These are phyloP conservation scores for Phanerochaete sordida DNA, from an alignment of 768 basidiomycete genomes.

Conservation along the genomic window DNA sequence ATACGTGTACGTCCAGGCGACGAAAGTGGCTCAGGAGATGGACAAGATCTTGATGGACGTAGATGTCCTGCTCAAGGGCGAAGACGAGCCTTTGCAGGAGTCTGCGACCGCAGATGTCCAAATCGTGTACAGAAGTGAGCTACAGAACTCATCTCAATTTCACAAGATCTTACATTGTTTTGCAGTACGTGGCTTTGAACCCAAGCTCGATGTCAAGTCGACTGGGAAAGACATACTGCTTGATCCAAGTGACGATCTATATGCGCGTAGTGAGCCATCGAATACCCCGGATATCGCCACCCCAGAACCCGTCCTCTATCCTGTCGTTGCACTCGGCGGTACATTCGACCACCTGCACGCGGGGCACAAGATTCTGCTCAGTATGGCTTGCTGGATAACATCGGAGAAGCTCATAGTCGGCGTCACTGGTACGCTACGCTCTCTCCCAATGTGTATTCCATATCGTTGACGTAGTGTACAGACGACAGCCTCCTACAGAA, in stretches of 20 bases:
- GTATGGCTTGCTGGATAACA: constrained; percentile 87
- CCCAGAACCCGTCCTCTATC: constrained; percentile 33
- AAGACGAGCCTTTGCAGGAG: constrained; percentile 39
- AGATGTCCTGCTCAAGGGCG: constrained; percentile 69
- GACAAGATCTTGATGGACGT: constrained; percentile 73
- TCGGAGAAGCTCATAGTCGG: constrained; percentile 83
- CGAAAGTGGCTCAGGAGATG: constrained; percentile 62
- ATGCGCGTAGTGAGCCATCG: constrained; percentile 9
- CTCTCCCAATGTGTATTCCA: not conserved
- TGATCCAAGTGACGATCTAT: not conserved
- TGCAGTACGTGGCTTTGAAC: not conserved
- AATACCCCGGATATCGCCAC: constrained; percentile 1
- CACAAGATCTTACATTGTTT: not conserved
- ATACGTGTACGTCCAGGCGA: constrained; percentile 83
- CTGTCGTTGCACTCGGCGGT: constrained; percentile 81
- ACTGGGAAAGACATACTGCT: constrained; percentile 13
- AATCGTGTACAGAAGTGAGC: constrained; percentile 22
- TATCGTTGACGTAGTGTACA: constrained; percentile 22
- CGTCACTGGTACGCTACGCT: constrained; percentile 62
- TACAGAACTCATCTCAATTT: not conserved
- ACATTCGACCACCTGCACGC: constrained; percentile 98
- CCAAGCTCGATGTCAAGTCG: not conserved
- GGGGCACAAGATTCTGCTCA: constrained; percentile 94
- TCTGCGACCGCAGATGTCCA: constrained; percentile 36
- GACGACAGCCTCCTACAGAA: constrained; percentile 68